phyloP scores from a whole-genome alignment of 1,284 basidiomycete species.

The Bjerkandera adusta region DNA sequence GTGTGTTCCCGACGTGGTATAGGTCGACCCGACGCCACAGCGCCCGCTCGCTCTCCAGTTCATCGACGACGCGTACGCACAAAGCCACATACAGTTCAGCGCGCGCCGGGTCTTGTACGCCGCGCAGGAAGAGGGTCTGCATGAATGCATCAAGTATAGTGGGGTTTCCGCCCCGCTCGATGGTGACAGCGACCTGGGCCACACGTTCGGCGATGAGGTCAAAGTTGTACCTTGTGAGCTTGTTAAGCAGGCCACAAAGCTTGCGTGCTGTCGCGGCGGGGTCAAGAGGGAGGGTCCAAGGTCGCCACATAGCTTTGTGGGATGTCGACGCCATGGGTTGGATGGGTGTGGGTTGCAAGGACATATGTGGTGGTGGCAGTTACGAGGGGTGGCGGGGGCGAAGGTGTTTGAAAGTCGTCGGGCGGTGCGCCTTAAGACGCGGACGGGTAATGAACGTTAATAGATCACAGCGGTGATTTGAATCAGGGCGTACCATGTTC shows the following conservation, averaged over 20 bases:
- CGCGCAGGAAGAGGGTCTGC: constrained; percentile 20
- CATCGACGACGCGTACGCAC: constrained; percentile 26
- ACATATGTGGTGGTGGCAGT: background rate
- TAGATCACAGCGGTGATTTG: constrained; percentile 2
- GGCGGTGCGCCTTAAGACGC: constrained; percentile 1
- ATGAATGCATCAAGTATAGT: constrained; percentile 20
- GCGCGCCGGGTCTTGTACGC: constrained; percentile 18
- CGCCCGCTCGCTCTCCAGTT: constrained; percentile 26
- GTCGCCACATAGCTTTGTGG: constrained; percentile 21
- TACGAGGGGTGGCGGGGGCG: background rate
- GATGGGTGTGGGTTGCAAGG: constrained; percentile 1
- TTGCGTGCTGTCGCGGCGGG: constrained; percentile 9
- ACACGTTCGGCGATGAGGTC: constrained; percentile 20
- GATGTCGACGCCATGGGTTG: too few species aligned
- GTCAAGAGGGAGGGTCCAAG: constrained; percentile 26
- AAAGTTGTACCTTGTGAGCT: constrained; percentile 22
- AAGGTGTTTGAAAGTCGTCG: too few species aligned
- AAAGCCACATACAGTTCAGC: constrained; percentile 22
- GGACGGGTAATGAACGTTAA: background rate
- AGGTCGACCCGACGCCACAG: constrained; percentile 28
- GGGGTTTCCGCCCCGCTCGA: constrained; percentile 22
- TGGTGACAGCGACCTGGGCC: constrained; percentile 16
- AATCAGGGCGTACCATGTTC: too few species aligned
- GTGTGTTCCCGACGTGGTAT: constrained; percentile 23
- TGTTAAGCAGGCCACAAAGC: constrained; percentile 29